Base-by-base conservation (phyloP, 2,329 filamentous ascomycete species). In the Hortaea werneckii region DNA sequence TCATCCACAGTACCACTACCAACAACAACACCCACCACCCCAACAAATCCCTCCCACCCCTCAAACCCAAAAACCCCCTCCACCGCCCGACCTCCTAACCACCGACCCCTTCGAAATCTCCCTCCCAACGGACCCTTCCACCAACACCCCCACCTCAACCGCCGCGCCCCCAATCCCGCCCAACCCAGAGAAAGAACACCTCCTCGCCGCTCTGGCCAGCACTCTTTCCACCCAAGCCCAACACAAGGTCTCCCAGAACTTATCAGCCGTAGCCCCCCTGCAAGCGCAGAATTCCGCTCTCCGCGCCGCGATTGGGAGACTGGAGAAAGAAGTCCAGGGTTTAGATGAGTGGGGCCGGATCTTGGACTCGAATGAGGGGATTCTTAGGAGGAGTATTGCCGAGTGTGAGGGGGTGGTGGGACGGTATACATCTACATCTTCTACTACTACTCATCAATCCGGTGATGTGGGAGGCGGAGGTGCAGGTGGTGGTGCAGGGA, bases 171-270 rank as follows among this genome's bases (percentile, higher is more conserved):
- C 90, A 0, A 87, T 95, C 29, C 90, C 92, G 0, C 89, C 88
- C 0, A 98, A 98, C 58, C 92, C 92, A 0, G 87, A 96, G 66
- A 95, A 95, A 63, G 88, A 96, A 64, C 83, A 85, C 13, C 77
- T 96, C 11, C 75, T 95, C 3, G 76, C 77, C 44, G 84, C 88
- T 39, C 76, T 96, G 29, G 87, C 83, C 32, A 72, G 76, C 46
- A 78, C 81, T 0, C 71, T 96, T 3, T 73, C 80, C 45, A 70
- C 77, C 35, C 81, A 85, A 51, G 80, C 89, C 11, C 79, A 81
- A 50, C 76, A 77, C 41, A 82, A 80, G 44, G 76, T 84, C 40
- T 67, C 76, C 27, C 85, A 92, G 58, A 89, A 89, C 54, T 75
- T 79, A 12, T 75, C 83, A 10, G 86, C 84, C 13, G 74, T 95